Conservation (phyloP, 2,329 filamentous ascomycete species). For the Cladosporium sp. region DNA sequence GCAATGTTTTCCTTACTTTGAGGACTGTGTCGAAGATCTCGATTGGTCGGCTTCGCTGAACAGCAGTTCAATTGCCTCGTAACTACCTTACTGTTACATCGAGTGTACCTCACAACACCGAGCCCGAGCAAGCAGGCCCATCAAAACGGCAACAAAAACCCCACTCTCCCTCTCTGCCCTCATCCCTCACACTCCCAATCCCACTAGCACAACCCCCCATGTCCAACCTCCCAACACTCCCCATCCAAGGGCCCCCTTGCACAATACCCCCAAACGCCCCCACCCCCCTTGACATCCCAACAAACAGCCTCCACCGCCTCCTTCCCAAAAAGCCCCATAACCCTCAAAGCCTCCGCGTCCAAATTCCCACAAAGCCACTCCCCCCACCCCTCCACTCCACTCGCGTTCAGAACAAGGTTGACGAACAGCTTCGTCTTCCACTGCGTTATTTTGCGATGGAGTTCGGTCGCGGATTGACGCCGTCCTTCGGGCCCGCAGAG, state of each 20-base stretch:
- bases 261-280: not conserved
- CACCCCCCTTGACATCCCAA: not conserved
- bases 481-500: slow-evolving; percentile 18
- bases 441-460: slow-evolving; percentile 14
- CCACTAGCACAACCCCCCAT: not conserved
- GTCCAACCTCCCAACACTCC: not conserved
- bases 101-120: no score
- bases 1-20: no score
- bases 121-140: not conserved
- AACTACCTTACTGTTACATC: no score
- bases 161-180: not conserved
- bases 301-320: slow-evolving; percentile 18
- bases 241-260: no score
- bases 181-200: not conserved
- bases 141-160: not conserved
- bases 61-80: no score
- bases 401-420: slow-evolving; percentile 19
- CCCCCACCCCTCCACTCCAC: slow-evolving; percentile 18
- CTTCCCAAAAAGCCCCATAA: slow-evolving; percentile 21
- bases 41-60: no score
- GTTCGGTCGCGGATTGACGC: slow-evolving; percentile 14
- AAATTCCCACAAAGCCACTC: slow-evolving; percentile 21
- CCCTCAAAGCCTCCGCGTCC: slow-evolving; percentile 18
- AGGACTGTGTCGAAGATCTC: no score
- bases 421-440: slow-evolving; percentile 19